Percentiles rank a stretch among this genome's conserved stretches.
phyloP scores from a whole-genome alignment of 140 eudicot genomes.

The Bidens hawaiensis region DNA sequence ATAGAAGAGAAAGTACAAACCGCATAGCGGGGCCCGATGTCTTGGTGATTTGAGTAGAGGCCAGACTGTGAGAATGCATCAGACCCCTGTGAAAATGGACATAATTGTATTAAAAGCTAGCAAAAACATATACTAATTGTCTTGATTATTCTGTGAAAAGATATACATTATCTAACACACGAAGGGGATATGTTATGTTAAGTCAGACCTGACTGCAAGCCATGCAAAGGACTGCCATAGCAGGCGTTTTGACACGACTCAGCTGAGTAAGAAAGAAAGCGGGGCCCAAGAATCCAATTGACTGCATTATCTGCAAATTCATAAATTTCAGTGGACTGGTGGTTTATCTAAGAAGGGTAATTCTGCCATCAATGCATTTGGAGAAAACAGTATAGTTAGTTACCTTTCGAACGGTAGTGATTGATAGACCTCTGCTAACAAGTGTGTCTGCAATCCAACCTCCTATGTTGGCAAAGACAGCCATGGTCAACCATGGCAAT shows the following conservation, averaged over 20 bases:
- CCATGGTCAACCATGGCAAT: conserved; percentile 96
- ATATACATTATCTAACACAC: not conserved
- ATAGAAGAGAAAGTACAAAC: conserved; percentile 39
- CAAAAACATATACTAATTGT: not conserved
- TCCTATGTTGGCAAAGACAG: conserved; percentile 85
- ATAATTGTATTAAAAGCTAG: conserved; percentile 1
- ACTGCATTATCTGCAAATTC: conserved; percentile 78
- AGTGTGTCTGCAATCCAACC: conserved; percentile 98
- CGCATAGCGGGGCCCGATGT: conserved; percentile 90
- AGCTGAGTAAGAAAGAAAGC: conserved; percentile 85
- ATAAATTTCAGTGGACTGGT: conserved; percentile 1
- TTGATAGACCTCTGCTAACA: conserved; percentile 71
- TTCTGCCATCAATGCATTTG: conserved; percentile 13
- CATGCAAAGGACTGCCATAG: conserved; percentile 88
- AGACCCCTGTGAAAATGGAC: conserved; percentile 48
- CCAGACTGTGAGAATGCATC: conserved; percentile 97
- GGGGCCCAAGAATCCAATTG: conserved; percentile 90
- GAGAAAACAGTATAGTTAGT: not conserved
- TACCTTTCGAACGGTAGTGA: conserved; percentile 87
- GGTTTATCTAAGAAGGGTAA: not conserved
- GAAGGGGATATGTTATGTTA: not conserved
- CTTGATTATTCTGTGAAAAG: not conserved
- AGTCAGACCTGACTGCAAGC: conserved; percentile 86
- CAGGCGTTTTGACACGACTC: conserved; percentile 76
- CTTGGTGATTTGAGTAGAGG: conserved; percentile 77